phyloP scores from a whole-genome alignment of 306 rosid genomes.

The Heteromeles arbutifolia region DNA sequence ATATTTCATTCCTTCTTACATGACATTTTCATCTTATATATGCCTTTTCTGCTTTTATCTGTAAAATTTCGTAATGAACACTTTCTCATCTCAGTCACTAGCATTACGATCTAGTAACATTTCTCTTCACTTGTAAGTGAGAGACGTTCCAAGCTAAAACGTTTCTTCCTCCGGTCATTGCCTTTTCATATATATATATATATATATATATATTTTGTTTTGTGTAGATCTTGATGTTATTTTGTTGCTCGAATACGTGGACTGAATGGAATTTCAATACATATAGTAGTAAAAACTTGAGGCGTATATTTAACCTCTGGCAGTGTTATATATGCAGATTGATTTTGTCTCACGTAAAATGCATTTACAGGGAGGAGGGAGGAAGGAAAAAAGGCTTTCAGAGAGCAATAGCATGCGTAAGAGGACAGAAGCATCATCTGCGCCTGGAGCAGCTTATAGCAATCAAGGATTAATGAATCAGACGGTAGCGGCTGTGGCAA shows the following conservation, averaged over 20 bases:
- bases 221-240: neutral
- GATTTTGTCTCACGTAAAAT: conserved; percentile 15
- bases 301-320: neutral
- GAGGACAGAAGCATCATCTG: conserved; percentile 43
- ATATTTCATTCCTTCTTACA: neutral
- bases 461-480: conserved; percentile 22
- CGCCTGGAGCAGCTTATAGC: neutral
- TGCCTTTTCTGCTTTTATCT: neutral
- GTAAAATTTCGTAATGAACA: neutral
- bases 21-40: neutral
- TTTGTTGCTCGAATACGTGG: neutral
- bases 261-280: neutral
- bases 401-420: conserved; percentile 47
- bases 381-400: conserved; percentile 44
- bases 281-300: neutral
- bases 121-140: too few species aligned
- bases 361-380: conserved; percentile 58
- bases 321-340: conserved; percentile 18
- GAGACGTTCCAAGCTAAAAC: neutral
- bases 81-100: neutral
- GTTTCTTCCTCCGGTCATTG: too few species aligned
- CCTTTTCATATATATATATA: too few species aligned
- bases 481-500: neutral
- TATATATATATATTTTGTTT: too few species aligned
- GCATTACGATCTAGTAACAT: too few species aligned